Evolutionary conservation across 148 eudicot species (phyloP).

Genomic region (Cornus suecica): DNA sequence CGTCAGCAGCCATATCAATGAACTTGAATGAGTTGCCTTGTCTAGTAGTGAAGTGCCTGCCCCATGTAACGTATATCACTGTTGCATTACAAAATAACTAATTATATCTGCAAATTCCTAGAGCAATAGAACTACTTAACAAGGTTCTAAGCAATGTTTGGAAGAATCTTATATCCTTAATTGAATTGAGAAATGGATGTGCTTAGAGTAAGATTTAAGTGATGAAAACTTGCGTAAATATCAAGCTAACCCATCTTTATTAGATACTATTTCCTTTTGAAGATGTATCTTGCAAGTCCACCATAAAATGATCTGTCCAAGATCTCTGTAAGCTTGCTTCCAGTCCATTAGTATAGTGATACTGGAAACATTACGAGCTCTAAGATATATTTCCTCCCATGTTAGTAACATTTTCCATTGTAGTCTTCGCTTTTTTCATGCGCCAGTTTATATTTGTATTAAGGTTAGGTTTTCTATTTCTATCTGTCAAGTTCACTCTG

Average conservation of each 20-base stretch:
- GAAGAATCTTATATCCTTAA: neutral
- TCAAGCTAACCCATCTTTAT: neutral
- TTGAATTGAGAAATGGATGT: neutral
- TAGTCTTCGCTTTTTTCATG: no score
- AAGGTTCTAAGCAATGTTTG: neutral
- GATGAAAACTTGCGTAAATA: neutral
- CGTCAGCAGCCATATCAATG: neutral
- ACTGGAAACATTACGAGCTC: no score
- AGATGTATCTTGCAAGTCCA: neutral
- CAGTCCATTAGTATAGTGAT: neutral
- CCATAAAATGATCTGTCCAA: neutral
- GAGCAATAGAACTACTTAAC: neutral
- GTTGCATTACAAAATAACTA: neutral
- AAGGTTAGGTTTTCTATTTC: neutral
- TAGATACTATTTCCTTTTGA: neutral
- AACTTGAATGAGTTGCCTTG: neutral
- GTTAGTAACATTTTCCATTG: no score
- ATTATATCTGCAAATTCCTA: neutral
- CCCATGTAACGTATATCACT: neutral
- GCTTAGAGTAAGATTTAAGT: neutral
- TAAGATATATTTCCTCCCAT: no score
- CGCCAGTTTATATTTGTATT: no score
- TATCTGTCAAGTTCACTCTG: neutral
- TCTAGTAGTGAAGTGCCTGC: neutral
- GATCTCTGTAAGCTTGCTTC: neutral